Evolutionary conservation across 2,329 filamentous ascomycete genomes (phyloP), one percentile per base, ranked within the genome.

Genomic region (Paramyrothecium roridum): DNA sequence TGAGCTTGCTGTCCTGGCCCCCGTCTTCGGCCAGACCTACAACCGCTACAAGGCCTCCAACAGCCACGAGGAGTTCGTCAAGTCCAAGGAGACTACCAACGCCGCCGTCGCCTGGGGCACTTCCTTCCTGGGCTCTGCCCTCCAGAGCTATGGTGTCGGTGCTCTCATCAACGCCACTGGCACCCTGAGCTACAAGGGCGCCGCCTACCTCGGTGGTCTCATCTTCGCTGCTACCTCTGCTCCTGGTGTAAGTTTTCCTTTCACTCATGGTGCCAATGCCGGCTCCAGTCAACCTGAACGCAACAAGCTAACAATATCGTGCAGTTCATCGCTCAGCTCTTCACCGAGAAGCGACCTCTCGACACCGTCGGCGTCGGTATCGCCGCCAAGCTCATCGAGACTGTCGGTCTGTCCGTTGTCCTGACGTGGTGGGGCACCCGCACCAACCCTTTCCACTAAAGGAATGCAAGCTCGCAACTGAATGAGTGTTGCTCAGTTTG

Each of bases 351-450:
- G 84, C 89, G 93, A 57, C 90, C 93, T 52, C 76, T 95, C 56
- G 93, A 98, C 76, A 93, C 90, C 59, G 86, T 98, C 64, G 91
- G 91, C 64, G 88, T 97, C 63, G 90, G 89, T 70, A 85, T 89
- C 59, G 77, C 95, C 52, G 88, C 90, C 69, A 93, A 95, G 77
- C 78, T 95, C 65, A 84, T 96, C 65, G 95, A 98, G 85, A 97
- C 95, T 3, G 85, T 98, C 57, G 95, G 93, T 61, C 84, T 98
- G 56, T 92, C 89, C 60, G 73, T 96, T 68, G 91, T 98, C 84
- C 82, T 98, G 67, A 96, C 91, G 71, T 98, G 91, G 89, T 98
- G 93, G 93, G 93, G 93, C 69, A 97, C 93, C 69, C 88, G 90
- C 71, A 95, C 91, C 77, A 93, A 92, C 80, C 91, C 91, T 58